Conservation (phyloP, 2,329 filamentous ascomycete genomes). For the Byssochlamys sp. region DNA sequence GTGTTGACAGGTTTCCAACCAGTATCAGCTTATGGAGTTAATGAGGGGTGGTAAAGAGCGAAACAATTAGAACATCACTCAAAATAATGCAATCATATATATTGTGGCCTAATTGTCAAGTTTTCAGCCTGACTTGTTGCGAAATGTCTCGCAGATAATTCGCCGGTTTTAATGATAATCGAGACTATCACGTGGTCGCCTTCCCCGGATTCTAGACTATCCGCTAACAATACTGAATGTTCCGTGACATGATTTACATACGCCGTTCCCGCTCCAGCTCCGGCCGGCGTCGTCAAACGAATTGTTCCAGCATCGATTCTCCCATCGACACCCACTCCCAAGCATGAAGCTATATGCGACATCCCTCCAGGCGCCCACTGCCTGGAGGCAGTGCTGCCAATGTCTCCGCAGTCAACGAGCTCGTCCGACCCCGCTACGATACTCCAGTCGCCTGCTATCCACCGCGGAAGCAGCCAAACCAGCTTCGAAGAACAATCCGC, state of each 20-base stretch:
- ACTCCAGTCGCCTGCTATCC: neutral
- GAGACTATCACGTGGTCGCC: neutral
- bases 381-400: slow-evolving; percentile 1
- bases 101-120: neutral
- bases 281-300: neutral
- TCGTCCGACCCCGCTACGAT: neutral
- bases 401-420: neutral
- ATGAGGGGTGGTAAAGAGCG: neutral
- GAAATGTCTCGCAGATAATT: neutral
- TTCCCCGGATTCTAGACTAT: neutral
- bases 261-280: neutral
- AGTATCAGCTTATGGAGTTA: neutral
- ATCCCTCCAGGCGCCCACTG: neutral
- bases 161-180: neutral
- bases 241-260: no score
- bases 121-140: neutral
- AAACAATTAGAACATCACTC: neutral
- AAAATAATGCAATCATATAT: no score
- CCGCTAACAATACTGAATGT: neutral
- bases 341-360: neutral
- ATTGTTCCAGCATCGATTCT: neutral
- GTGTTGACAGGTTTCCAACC: neutral
- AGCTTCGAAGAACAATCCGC: slow-evolving; percentile 16
- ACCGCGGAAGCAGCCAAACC: slow-evolving; percentile 3
- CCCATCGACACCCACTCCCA: neutral